A percentile compares a stretch with the other conserved stretches of the same genome.
These are phyloP conservation scores for Fusarium sublunatum DNA, from an alignment of 2,329 filamentous ascomycete genomes.

Conservation along the genomic window DNA sequence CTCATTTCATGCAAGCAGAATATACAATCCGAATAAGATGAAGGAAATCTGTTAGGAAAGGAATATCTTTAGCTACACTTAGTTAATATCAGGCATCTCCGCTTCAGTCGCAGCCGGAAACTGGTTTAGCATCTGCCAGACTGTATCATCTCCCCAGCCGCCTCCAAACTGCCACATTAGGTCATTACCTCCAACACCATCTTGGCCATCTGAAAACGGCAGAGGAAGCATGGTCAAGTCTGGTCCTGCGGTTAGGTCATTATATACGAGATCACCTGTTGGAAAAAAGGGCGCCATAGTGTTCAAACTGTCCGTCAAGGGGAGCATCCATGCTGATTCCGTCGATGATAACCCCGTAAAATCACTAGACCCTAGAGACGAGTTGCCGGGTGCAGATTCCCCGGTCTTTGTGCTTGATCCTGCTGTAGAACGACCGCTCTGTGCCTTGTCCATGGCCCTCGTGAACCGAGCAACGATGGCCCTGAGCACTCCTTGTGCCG, in stretches of 20 bases:
- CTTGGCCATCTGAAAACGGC: constrained; percentile 7
- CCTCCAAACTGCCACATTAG: constrained; percentile 64
- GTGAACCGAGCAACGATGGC: constrained; percentile 66
- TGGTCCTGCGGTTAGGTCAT: constrained; percentile 62
- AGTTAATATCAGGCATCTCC: constrained; percentile 13
- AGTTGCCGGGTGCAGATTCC: constrained; percentile 33
- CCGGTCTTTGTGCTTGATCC: constrained; percentile 6
- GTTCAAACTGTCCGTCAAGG: constrained; percentile 61
- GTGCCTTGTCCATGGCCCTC: constrained; percentile 56
- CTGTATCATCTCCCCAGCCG: constrained; percentile 64
- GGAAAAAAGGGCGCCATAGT: constrained; percentile 67
- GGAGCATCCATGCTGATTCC: constrained; percentile 54
- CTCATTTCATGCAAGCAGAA: neutral
- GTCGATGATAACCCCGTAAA: constrained; percentile 10
- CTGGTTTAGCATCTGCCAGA: constrained; percentile 67
- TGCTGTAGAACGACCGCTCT: constrained; percentile 10
- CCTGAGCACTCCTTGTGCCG: constrained; percentile 65
- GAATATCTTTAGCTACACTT: neutral
- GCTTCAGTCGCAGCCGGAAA: constrained; percentile 50
- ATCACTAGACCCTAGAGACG: constrained; percentile 13
- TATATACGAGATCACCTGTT: constrained; percentile 67
- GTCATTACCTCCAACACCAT: constrained; percentile 25
- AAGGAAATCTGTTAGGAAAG: neutral
- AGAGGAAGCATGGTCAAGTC: constrained; percentile 44
- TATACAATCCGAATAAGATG: neutral